These are phyloP conservation scores for Trebouxia gelatinosa DNA, from an alignment of 163 green algal species.

Conservation along the genomic window DNA sequence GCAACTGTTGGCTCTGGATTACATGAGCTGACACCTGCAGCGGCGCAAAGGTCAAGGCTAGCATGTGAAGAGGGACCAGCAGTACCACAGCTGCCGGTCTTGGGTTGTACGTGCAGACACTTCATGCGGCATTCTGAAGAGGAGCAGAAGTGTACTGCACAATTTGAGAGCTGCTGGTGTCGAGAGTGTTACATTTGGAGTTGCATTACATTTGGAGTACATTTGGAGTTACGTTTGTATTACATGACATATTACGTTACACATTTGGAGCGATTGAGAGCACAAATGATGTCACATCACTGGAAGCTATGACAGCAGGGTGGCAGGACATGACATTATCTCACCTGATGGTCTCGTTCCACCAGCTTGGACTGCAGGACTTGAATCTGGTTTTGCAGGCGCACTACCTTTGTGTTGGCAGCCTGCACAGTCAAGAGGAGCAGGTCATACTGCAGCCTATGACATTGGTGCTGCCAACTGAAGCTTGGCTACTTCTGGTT, in stretches of 20 bases:
- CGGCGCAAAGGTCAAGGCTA: neutral
- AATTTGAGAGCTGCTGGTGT: too few species aligned
- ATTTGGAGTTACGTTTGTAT: neutral
- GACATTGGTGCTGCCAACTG: too few species aligned
- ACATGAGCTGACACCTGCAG: neutral
- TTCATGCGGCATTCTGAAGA: neutral
- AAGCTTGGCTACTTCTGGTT: too few species aligned
- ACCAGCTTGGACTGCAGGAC: slow-evolving; percentile 14
- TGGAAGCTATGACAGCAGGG: neutral
- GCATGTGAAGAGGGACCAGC: too few species aligned
- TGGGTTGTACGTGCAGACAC: neutral
- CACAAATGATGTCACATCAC: neutral
- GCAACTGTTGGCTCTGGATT: slow-evolving; percentile 22
- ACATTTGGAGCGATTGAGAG: neutral
- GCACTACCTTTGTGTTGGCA: neutral
- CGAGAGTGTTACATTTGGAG: too few species aligned
- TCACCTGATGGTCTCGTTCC: slow-evolving; percentile 17
- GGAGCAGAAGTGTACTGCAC: neutral
- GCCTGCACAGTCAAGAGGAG: too few species aligned
- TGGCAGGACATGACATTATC: neutral
- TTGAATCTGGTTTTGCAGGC: slow-evolving; percentile 10
- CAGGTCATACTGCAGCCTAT: too few species aligned
- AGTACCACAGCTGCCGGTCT: too few species aligned
- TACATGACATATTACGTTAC: neutral
- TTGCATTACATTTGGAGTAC: neutral